phyloP scores from a whole-genome alignment of 192 early-diverging fungal genomes.

The Coemansia sp. region DNA sequence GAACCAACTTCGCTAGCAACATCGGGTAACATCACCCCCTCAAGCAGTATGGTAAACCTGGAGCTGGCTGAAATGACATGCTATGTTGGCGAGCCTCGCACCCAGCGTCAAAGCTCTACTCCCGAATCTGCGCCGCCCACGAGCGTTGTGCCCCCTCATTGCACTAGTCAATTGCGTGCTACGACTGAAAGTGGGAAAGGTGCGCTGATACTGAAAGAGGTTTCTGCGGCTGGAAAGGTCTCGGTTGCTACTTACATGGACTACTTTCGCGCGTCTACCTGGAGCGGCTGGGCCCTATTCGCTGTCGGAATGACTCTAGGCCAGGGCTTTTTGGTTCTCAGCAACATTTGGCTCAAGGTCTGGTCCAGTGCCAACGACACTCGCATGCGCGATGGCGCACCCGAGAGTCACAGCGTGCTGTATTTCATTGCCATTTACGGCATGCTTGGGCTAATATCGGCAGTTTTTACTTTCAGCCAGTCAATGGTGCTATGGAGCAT shows the following conservation, averaged over 20 bases:
- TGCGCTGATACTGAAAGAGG: slow-evolving; percentile 70
- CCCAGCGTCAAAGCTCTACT: slow-evolving; percentile 31
- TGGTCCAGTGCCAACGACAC: slow-evolving; percentile 63
- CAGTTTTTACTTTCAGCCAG: slow-evolving; percentile 65
- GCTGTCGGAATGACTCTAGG: slow-evolving; percentile 57
- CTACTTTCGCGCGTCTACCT: slow-evolving; percentile 76
- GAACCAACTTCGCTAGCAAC: slow-evolving; percentile 8
- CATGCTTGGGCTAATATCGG: slow-evolving; percentile 63
- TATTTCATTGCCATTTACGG: slow-evolving; percentile 80
- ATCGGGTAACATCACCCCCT: background rate
- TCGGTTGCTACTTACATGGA: slow-evolving; percentile 67
- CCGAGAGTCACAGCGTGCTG: slow-evolving; percentile 32
- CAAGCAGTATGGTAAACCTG: background rate
- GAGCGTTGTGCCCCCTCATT: slow-evolving; percentile 49
- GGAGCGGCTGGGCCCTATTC: slow-evolving; percentile 57
- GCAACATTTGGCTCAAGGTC: slow-evolving; percentile 67
- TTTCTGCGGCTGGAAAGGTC: slow-evolving; percentile 76
- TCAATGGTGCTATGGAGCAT: slow-evolving; percentile 73
- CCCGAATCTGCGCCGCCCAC: slow-evolving; percentile 54
- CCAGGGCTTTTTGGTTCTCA: slow-evolving; percentile 56
- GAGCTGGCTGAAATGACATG: background rate
- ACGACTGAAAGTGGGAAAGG: slow-evolving; percentile 7
- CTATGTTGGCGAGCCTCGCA: background rate
- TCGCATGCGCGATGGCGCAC: slow-evolving; percentile 18
- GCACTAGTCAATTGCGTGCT: slow-evolving; percentile 9